Evolutionary conservation across 2,329 filamentous ascomycete genomes (phyloP).

Genomic region (Aspergillus tubingensis): DNA sequence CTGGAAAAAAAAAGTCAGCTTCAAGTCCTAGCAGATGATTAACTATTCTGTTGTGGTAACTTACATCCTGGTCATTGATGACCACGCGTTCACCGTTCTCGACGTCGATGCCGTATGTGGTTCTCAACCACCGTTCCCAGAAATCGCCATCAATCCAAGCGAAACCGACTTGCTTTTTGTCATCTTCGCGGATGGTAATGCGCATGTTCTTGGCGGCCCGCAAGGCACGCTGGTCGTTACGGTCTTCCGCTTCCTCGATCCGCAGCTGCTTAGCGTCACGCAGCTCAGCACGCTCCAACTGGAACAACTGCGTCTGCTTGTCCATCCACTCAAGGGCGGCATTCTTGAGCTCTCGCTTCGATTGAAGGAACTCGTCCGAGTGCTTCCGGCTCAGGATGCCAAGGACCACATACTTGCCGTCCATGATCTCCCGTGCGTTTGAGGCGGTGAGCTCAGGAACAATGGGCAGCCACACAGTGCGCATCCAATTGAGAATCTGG

Average conservation of each 20-base stretch:
- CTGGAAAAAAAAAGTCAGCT: slow-evolving; percentile 50
- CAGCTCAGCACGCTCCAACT: slow-evolving; percentile 88
- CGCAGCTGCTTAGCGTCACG: slow-evolving; percentile 92
- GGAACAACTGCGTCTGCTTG: slow-evolving; percentile 87
- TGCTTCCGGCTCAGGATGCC: slow-evolving; percentile 81
- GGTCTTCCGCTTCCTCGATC: slow-evolving; percentile 94
- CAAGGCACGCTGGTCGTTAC: slow-evolving; percentile 83
- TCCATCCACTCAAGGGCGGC: slow-evolving; percentile 98
- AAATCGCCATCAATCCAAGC: slow-evolving; percentile 97
- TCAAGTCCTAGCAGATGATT: not conserved
- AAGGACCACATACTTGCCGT: slow-evolving; percentile 89
- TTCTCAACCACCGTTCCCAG: slow-evolving; percentile 95
- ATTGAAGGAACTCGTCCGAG: slow-evolving; percentile 73
- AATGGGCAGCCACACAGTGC: slow-evolving; percentile 91
- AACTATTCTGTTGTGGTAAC: slow-evolving; percentile 36
- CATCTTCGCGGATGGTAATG: slow-evolving; percentile 85
- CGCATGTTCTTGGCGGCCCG: slow-evolving; percentile 85
- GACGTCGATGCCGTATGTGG: slow-evolving; percentile 91
- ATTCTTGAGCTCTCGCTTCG: slow-evolving; percentile 89
- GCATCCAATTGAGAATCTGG: slow-evolving; percentile 87
- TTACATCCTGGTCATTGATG: slow-evolving; percentile 95
- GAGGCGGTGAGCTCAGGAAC: slow-evolving; percentile 89
- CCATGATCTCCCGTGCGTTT: slow-evolving; percentile 94
- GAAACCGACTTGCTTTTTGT: slow-evolving; percentile 87
- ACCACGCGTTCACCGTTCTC: slow-evolving; percentile 85